Evolutionary conservation across 257 asterid genomes (phyloP), one percentile per base, ranked within the genome.

Genomic region (Gardenia jasminoides): DNA sequence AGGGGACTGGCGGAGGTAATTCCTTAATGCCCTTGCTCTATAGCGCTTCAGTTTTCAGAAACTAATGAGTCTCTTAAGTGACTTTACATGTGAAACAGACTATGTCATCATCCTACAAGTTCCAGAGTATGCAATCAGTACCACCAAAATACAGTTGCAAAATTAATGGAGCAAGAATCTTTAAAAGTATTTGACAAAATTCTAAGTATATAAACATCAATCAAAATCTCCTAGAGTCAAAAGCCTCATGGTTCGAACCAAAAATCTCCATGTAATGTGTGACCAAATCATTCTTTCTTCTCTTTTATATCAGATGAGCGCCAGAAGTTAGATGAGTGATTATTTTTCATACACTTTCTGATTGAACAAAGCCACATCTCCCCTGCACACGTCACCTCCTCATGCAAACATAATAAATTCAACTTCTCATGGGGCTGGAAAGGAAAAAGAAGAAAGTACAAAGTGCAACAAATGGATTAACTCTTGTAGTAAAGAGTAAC

Each of bases 331-430:
- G 59, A 19, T n/a, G 11, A 68, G 79, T 6, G 56, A 43, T 78
- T 88, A 88, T 93, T 41, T 91, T 50, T 83, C 79, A 74, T 87
- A 78, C 48, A 91, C 92, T 87, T 86, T 92, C 85, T 92, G 97
- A 70, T 76, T 84, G 88, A 91, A 92, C 83, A 92, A 82, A 74
- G 90, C 97, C 62, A 90, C 88, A 80, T 92, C 97, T 77, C 96
- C 97, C 88, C 79, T 87, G 84, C 97, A 92, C 28, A 90, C 96
- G 77, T 92, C 97, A 81, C 96, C 97, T 92, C 85, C 72, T 81
- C 58, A 78, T 72, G 54, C 54, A 72, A 64, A 67, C 20, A 61
- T 36, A 76, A 47, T 13, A 41, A 68, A 28, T 54, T 77, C n/a
- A 6, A 61, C 24, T 30, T 50, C 69, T 36, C 77, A 79, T n/a